Percentiles rank a stretch among this genome's conserved stretches.
These are phyloP conservation scores for Tranzscheliella williamsii DNA, from an alignment of 1,284 basidiomycete genomes.

Conservation along the genomic window DNA sequence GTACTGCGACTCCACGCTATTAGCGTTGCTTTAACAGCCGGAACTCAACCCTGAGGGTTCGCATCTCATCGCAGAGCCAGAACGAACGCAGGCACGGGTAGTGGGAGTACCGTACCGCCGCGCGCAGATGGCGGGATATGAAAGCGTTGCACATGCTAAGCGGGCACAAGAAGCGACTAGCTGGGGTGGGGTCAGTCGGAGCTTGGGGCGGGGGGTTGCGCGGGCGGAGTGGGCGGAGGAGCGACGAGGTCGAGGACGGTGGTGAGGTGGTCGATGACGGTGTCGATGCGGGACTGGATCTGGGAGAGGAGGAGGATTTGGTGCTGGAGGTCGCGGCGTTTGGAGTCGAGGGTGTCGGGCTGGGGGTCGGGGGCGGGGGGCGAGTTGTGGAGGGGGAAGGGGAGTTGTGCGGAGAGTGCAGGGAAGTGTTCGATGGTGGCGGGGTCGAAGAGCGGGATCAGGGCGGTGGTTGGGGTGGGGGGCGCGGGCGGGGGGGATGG, in stretches of 20 bases:
- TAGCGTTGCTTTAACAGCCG: too few relatives aligned
- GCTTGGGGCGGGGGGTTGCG: too few relatives aligned
- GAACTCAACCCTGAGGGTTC: too few relatives aligned
- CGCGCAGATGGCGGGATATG: too few relatives aligned
- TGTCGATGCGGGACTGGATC: background rate
- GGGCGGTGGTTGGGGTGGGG: constrained; percentile 6
- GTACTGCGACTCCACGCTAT: too few relatives aligned
- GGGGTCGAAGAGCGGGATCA: constrained; percentile 50
- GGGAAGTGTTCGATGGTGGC: constrained; percentile 41
- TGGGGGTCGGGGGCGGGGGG: background rate
- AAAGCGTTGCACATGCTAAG: too few relatives aligned
- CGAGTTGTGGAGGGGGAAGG: constrained; percentile 20
- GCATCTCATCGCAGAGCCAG: too few relatives aligned
- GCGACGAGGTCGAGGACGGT: background rate
- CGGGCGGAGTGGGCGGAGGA: background rate
- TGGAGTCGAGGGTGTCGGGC: background rate
- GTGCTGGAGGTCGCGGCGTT: background rate
- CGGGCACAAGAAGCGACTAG: too few relatives aligned
- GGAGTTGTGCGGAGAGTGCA: constrained; percentile 35
- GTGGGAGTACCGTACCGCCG: too few relatives aligned
- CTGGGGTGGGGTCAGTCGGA: too few relatives aligned
- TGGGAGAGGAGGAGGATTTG: background rate
- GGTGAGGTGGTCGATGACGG: background rate
- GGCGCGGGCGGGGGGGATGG: constrained; percentile 2
- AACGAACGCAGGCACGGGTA: too few relatives aligned